Evolutionary conservation across 1,139 yeast genomes (phyloP), one percentile per base, ranked within the genome.

Genomic region (Meyerozyma elateridarum): DNA sequence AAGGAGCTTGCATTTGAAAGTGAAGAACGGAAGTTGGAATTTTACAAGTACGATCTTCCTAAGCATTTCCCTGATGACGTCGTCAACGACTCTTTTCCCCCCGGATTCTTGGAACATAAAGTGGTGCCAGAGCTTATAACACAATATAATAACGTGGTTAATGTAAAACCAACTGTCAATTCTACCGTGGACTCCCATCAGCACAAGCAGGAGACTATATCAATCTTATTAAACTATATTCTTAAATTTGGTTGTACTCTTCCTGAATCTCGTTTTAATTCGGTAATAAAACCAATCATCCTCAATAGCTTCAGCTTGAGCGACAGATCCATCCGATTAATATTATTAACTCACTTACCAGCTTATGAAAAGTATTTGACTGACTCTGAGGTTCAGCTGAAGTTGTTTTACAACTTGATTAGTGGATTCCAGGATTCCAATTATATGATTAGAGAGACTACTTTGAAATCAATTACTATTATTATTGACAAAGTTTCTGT

Each of bases 361-460:
- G 59, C 64, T 13, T 79, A 73, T 44, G 65, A 76, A 25, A 62
- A 61, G 2, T 57, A 59, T 28, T 56, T 87, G 17, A 65, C 76
- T 4, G 78, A 77, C 31, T 56, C 71, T 19, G 85, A 81, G 29
- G 72, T 88, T 5, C 83, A 84, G 40, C 79, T 72, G 47, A 78
- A 74, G 45, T 69, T 91, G 3, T 87, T 85, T 53, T 75, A 76
- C 8, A 71, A 71, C 31, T 66, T 85, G 44, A 62, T 81, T 8
- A 76, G 82, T 14, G 97, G 97, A 0, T 82, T 91, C 47, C 78
- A 80, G 22, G 98, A 91, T 52, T 76, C 95, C 0, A 89, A 87
- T 51, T 76, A 81, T 6, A 71, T 81, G 22, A 76, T 91, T 30
- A 67, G 97, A 39, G 88, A 85, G 44, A 85, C 82, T 26, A 85